Percentiles rank a stretch among this genome's conserved stretches.
Conservation (phyloP, 75 land plant species). For the Chamaecyparis obtusa region DNA sequence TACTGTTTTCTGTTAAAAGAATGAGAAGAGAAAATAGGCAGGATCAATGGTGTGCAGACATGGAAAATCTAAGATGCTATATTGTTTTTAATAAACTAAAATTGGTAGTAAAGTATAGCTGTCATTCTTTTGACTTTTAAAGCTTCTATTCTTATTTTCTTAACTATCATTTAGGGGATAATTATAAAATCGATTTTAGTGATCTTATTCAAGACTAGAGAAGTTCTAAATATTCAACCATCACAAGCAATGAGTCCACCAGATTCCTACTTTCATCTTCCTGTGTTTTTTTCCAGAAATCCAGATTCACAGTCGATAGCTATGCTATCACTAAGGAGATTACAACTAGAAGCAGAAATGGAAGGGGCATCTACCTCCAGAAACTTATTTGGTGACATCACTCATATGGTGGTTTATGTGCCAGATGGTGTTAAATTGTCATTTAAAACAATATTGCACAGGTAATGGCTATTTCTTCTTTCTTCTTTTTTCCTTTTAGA, state of each 20-base stretch:
- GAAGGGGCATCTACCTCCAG: conserved; percentile 16
- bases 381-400: neutral
- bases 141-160: neutral
- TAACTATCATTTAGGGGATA: neutral
- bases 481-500: neutral
- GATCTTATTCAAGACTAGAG: neutral
- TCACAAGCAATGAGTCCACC: neutral
- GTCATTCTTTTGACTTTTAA: neutral
- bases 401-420: conserved; percentile 18
- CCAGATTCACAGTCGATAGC: conserved; percentile 16
- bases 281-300: conserved; percentile 9
- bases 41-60: neutral
- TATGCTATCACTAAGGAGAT: conserved; percentile 14
- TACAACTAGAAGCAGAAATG: conserved; percentile 16
- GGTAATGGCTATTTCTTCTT: neutral
- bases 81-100: neutral
- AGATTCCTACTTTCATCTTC: neutral
- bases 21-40: neutral
- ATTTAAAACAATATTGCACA: neutral
- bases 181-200: neutral
- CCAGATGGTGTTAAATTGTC: conserved; percentile 4
- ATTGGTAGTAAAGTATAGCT: neutral
- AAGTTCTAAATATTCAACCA: neutral
- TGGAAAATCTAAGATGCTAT: neutral
- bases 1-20: neutral